These are phyloP conservation scores for Dentipellis fragilis DNA, from an alignment of 768 basidiomycete genomes.

Conservation along the genomic window DNA sequence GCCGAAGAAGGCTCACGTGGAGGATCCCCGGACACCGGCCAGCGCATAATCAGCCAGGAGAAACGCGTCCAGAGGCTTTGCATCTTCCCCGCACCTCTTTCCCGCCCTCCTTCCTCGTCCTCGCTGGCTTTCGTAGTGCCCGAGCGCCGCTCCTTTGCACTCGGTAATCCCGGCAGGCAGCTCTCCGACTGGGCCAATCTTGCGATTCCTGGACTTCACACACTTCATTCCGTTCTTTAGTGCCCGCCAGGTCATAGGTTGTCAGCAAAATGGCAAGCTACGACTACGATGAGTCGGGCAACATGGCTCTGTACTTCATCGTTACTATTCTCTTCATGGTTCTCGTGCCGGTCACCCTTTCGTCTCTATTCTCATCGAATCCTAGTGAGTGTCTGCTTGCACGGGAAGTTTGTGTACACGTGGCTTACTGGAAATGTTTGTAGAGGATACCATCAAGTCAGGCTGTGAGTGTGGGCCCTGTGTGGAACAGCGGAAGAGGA, in stretches of 20 bases:
- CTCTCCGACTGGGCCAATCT: no score
- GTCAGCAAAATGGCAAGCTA: slow-evolving; percentile 59
- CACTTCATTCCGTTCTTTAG: neutral
- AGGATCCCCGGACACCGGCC: neutral
- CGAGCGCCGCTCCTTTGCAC: no score
- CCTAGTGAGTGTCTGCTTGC: neutral
- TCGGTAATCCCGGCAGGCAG: no score
- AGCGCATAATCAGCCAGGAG: neutral
- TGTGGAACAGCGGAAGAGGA: slow-evolving; percentile 23
- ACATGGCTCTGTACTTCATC: slow-evolving; percentile 84
- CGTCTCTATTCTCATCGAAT: slow-evolving; percentile 1
- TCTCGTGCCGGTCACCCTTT: slow-evolving; percentile 68
- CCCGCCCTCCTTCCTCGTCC: neutral
- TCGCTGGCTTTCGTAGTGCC: neutral
- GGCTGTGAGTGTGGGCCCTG: slow-evolving; percentile 12
- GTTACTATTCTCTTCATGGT: slow-evolving; percentile 82
- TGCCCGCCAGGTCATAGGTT: neutral
- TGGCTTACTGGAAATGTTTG: neutral
- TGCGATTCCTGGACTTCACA: no score
- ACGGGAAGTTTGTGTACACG: neutral
- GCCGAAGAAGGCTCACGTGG: neutral
- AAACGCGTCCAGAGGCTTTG: neutral
- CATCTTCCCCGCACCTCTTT: neutral
- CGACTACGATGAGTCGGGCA: slow-evolving; percentile 78
- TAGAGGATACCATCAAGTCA: neutral